Conservation (phyloP, 371 early-diverging fungal species). For the Actinomortierella ambigua region DNA sequence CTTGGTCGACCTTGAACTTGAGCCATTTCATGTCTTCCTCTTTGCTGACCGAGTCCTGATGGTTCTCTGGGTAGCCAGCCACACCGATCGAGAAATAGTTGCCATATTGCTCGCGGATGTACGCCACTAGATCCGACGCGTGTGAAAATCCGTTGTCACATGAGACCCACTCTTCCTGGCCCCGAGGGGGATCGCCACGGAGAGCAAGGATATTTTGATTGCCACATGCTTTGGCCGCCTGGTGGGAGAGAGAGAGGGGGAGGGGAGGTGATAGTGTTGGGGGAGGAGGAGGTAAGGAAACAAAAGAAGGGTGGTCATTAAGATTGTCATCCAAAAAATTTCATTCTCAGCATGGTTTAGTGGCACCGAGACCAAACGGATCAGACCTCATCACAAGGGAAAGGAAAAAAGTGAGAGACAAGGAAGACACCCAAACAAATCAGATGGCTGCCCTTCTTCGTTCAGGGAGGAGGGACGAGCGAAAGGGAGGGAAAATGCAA, state of each 20-base stretch:
- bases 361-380: too few relatives aligned
- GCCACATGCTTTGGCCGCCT: slow-evolving; percentile 82
- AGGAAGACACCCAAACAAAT: too few relatives aligned
- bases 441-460: too few relatives aligned
- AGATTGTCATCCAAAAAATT: neutral
- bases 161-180: slow-evolving; percentile 71
- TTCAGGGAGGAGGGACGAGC: too few relatives aligned
- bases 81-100: slow-evolving; percentile 92
- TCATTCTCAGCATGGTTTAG: neutral
- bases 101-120: slow-evolving; percentile 84
- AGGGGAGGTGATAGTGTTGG: too few relatives aligned
- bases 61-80: slow-evolving; percentile 88
- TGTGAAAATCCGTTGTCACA: slow-evolving; percentile 79
- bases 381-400: too few relatives aligned
- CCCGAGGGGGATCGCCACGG: slow-evolving; percentile 89
- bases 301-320: neutral
- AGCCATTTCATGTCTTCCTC: slow-evolving; percentile 76
- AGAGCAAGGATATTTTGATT: slow-evolving; percentile 92
- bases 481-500: too few relatives aligned
- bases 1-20: slow-evolving; percentile 84
- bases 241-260: slow-evolving; percentile 8
- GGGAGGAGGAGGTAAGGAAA: neutral
- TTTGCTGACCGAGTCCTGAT: slow-evolving; percentile 61
- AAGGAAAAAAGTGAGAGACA: too few relatives aligned
- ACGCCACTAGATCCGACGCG: slow-evolving; percentile 83